These are phyloP conservation scores for Cyberlindnera samutprakarnensis DNA, from an alignment of 805 yeast genomes.

Conservation along the genomic window DNA sequence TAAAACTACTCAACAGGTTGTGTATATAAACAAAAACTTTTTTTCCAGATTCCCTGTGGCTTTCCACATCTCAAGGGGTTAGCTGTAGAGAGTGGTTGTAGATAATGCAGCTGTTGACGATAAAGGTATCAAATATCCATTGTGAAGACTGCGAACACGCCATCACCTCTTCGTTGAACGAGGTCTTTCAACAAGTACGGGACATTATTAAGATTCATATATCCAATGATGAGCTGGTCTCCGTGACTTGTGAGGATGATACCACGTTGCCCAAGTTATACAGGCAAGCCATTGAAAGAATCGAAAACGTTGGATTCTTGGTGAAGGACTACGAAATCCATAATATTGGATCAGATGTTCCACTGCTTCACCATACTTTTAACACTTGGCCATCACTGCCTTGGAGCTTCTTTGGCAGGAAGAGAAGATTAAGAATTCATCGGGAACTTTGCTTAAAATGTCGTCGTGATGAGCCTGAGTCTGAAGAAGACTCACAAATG, in stretches of 20 bases:
- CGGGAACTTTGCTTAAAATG: conserved; percentile 36
- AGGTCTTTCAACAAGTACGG: too few species aligned
- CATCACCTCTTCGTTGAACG: not conserved
- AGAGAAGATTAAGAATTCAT: conserved; percentile 25
- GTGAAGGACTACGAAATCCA: conserved; percentile 20
- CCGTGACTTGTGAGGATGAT: conserved; percentile 5
- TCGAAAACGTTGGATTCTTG: conserved; percentile 14
- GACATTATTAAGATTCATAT: too few species aligned
- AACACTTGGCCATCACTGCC: not conserved
- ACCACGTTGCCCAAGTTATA: conserved; percentile 3
- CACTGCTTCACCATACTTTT: not conserved
- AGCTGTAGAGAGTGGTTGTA: too few species aligned
- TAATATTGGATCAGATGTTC: conserved; percentile 15
- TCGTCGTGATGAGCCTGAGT: conserved; percentile 15
- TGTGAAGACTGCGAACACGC: conserved; percentile 6
- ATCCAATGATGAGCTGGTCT: conserved; percentile 9
- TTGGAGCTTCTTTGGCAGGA: conserved; percentile 9
- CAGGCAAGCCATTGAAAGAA: conserved; percentile 2
- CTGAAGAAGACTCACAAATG: conserved; percentile 19
- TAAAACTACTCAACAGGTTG: too few species aligned
- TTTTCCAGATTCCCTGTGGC: too few species aligned
- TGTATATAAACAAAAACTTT: too few species aligned
- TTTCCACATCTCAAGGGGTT: too few species aligned
- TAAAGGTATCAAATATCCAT: conserved; percentile 5
- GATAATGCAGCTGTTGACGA: conserved; percentile 2